phyloP scores from a whole-genome alignment of 2,329 filamentous ascomycete species.

The Mollisia scopiformis region DNA sequence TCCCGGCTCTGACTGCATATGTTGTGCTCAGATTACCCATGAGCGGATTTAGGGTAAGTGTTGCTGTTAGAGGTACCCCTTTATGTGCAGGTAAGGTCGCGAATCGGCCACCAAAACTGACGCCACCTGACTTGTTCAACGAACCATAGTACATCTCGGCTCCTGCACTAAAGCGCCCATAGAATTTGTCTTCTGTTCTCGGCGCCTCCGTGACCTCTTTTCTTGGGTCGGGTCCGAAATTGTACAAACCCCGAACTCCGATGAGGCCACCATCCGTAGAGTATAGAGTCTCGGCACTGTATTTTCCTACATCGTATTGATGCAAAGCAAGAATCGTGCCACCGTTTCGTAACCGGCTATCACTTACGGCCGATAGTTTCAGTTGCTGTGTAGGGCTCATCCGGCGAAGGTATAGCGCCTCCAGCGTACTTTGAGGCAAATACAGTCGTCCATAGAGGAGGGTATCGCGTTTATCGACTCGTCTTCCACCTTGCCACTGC shows the following conservation, averaged over 20 bases:
- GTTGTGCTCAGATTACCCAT: slow-evolving; percentile 92
- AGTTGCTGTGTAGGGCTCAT: slow-evolving; percentile 78
- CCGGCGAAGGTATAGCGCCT: slow-evolving; percentile 81
- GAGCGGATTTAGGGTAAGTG: slow-evolving; percentile 87
- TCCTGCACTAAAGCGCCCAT: slow-evolving; percentile 86
- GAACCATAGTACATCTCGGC: slow-evolving; percentile 95
- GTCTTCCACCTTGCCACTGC: slow-evolving; percentile 52
- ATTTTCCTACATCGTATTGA: slow-evolving; percentile 85
- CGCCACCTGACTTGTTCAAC: slow-evolving; percentile 89
- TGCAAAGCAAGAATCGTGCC: slow-evolving; percentile 74
- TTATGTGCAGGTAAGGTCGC: slow-evolving; percentile 80
- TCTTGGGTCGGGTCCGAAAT: slow-evolving; percentile 66
- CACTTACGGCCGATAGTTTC: slow-evolving; percentile 78
- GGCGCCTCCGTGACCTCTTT: slow-evolving; percentile 27
- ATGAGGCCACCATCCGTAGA: slow-evolving; percentile 91
- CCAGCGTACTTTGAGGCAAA: slow-evolving; percentile 81
- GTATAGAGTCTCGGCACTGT: slow-evolving; percentile 86
- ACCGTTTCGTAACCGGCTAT: slow-evolving; percentile 71
- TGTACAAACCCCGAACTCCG: slow-evolving; percentile 88
- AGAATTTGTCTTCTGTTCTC: slow-evolving; percentile 59
- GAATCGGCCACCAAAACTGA: slow-evolving; percentile 87
- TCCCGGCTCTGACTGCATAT: slow-evolving; percentile 87
- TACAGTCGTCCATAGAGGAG: slow-evolving; percentile 80
- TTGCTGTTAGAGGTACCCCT: slow-evolving; percentile 91
- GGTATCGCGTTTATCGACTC: slow-evolving; percentile 55